These are phyloP conservation scores for Trichoderma pleuroti DNA, from an alignment of 2,329 filamentous ascomycete species.

Conservation along the genomic window DNA sequence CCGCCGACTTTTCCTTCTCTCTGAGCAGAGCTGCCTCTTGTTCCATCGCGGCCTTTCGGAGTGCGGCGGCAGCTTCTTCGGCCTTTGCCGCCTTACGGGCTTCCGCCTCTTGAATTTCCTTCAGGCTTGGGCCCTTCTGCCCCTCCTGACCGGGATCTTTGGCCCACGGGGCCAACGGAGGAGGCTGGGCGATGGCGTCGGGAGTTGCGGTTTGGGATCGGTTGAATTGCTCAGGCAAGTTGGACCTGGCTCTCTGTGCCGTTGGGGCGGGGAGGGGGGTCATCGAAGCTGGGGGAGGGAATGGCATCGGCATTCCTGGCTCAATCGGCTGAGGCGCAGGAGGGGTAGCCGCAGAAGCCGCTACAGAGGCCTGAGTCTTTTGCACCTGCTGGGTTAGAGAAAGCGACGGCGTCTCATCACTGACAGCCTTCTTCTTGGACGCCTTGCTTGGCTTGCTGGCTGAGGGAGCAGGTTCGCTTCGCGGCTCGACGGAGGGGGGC, in stretches of 20 bases:
- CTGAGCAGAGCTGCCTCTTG: conserved; percentile 64
- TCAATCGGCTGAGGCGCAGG: conserved; percentile 45
- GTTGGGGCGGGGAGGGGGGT: conserved; percentile 86
- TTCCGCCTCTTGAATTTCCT: conserved; percentile 95
- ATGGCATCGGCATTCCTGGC: conserved; percentile 70
- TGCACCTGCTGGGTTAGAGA: conserved; percentile 83
- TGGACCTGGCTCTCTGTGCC: conserved; percentile 78
- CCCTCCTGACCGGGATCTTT: conserved; percentile 70
- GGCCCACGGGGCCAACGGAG: conserved; percentile 91
- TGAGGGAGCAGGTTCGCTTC: conserved; percentile 12
- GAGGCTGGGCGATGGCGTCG: conserved; percentile 50
- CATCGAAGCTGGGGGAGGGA: conserved; percentile 66
- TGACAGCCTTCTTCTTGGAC: conserved; percentile 32
- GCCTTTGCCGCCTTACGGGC: conserved; percentile 87
- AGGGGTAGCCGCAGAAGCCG: conserved; percentile 27
- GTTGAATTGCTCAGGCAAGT: conserved; percentile 70
- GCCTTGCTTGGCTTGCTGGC: conserved; percentile 28
- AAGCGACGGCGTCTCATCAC: conserved; percentile 41
- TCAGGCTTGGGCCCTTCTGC: conserved; percentile 84
- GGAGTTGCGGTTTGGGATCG: conserved; percentile 78
- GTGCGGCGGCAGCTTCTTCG: conserved; percentile 74
- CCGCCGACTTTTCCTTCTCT: conserved; percentile 54
- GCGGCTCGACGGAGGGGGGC: conserved; percentile 4
- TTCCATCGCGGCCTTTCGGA: conserved; percentile 74
- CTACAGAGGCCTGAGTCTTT: conserved; percentile 59